Evolutionary conservation across 2,329 filamentous ascomycete species (phyloP), one percentile per base, ranked within the genome.

Genomic region (Diatrype stigma): DNA sequence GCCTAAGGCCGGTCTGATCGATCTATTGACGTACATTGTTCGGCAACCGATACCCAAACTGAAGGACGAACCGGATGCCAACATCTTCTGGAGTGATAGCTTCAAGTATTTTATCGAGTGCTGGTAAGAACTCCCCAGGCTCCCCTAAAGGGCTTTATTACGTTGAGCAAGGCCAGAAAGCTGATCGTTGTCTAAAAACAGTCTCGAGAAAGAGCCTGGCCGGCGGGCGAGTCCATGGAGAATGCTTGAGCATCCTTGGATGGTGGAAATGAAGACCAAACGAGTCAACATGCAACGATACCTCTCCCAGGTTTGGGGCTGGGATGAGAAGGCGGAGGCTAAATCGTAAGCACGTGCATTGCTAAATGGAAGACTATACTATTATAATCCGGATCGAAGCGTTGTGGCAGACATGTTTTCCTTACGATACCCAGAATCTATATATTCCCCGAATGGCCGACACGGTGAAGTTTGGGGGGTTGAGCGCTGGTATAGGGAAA

Each of bases 31-130:
- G 12, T 99, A 97, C 68, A 99, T 99, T 67, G 94, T 99, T 42
- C 86, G 90, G 59, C 94, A 99, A 69, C 87, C 90, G 3, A 96
- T 97, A 53, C 94, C 94, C 2, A 95, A 91, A 69, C 77, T 99
- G 56, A 97, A 96, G 71, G 94, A 99, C 60, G 94, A 99, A 71
- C 89, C 90, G 0, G 85, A 90, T 30, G 89, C 88, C 60, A 86
- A 86, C 52, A 95, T 99, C 60, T 87, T 86, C 66, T 99, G 94
- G 94, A 96, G 89, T 61, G 89, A 95, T 61, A 96, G 89, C 66
- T 97, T 99, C 73, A 99, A 99, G 70, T 96, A 96, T 69, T 99
- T 99, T 63, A 96, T 99, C 63, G 92, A 96, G 73, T 96, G 92
- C 82, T 97, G 94, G 93, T 97, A 82, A 67, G 90, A 30, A 6